Evolutionary conservation across 1,139 yeast species (phyloP).

Genomic region (Taphrina confusa): DNA sequence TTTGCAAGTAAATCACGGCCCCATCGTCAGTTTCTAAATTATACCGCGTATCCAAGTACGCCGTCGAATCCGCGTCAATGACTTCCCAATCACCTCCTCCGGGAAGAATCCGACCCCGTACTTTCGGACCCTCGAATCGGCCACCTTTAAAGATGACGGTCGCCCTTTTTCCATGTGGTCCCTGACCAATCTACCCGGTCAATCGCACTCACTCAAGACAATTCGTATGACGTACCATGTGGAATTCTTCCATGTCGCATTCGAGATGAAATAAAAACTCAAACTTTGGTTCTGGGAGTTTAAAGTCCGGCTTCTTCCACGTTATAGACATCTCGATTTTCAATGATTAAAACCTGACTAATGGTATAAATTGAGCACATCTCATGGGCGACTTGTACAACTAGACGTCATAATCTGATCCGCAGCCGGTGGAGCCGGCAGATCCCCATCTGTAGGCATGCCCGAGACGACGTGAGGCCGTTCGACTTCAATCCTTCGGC

Average conservation of each 20-base stretch:
- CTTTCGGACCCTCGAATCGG: slow-evolving; percentile 29
- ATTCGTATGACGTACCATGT: background rate
- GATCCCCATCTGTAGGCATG: no score
- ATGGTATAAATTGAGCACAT: no score
- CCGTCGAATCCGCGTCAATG: slow-evolving; percentile 27
- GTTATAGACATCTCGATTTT: background rate
- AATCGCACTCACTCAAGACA: background rate
- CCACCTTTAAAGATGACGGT: slow-evolving; percentile 34
- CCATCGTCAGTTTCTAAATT: slow-evolving; percentile 29
- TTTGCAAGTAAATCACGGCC: slow-evolving; percentile 26
- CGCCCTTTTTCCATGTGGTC: slow-evolving; percentile 32
- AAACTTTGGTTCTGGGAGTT: slow-evolving; percentile 28
- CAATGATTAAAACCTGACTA: no score
- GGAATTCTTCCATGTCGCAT: slow-evolving; percentile 34
- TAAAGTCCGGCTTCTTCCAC: slow-evolving; percentile 21
- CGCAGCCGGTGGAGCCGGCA: no score
- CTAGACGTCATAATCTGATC: no score
- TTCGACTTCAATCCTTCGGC: no score
- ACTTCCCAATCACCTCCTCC: slow-evolving; percentile 34
- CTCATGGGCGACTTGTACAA: no score
- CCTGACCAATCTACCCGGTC: slow-evolving; percentile 15
- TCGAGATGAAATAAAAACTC: slow-evolving; percentile 30
- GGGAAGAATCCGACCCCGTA: slow-evolving; percentile 21
- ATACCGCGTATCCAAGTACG: slow-evolving; percentile 30
- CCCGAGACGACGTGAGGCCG: no score